Evolutionary conservation across 495 filamentous ascomycete genomes (phyloP).

Genomic region (Pseudoneurospora amorphoporcata): DNA sequence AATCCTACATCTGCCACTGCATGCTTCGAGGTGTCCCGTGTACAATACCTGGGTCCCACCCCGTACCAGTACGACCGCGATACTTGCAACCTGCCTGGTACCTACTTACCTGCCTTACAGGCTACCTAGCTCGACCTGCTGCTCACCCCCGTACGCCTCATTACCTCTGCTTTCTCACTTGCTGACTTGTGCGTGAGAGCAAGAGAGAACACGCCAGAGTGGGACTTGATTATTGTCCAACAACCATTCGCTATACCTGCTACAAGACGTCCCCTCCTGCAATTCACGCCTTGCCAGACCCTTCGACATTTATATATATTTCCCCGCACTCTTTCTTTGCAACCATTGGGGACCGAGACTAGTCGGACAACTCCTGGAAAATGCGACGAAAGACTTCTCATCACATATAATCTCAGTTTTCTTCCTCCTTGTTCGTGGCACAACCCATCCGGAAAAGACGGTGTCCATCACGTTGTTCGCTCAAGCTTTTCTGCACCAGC

Average conservation of each 20-base stretch:
- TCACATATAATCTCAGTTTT: constrained; percentile 13
- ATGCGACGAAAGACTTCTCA: constrained; percentile 17
- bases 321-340: constrained; percentile 13
- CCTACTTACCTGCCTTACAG: constrained; percentile 9
- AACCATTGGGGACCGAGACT: constrained; percentile 1
- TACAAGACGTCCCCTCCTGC: constrained; percentile 9
- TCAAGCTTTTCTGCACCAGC: background rate
- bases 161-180: constrained; percentile 1
- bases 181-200: constrained; percentile 18
- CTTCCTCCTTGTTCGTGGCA: constrained; percentile 3
- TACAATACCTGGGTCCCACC: constrained; percentile 18
- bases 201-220: background rate
- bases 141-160: background rate
- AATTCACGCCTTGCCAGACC: constrained; percentile 5
- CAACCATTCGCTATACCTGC: constrained; percentile 9
- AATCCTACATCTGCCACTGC: background rate
- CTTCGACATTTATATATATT: constrained; percentile 11
- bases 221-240: constrained; percentile 17
- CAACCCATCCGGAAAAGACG: background rate
- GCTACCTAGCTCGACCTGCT: background rate
- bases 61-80: constrained; percentile 25
- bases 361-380: constrained; percentile 10
- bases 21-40: background rate
- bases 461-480: background rate
- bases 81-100: constrained; percentile 10